Percentiles rank a stretch among this genome's conserved stretches.
Evolutionary conservation across 106 monocot genomes (phyloP).

Genomic region (Acorus calamus): DNA sequence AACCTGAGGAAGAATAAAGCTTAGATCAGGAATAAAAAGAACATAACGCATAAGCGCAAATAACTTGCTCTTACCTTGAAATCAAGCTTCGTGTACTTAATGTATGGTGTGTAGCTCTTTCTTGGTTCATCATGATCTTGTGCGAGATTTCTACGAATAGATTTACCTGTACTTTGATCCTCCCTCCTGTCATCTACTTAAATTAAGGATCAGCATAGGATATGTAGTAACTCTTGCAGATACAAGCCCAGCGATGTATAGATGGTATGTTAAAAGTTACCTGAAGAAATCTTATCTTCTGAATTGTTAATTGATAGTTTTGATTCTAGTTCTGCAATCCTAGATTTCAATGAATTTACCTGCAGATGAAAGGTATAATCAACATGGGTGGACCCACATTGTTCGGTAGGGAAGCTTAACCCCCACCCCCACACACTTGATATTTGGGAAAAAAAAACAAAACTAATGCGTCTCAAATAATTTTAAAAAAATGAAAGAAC

Average conservation of each 20-base stretch:
- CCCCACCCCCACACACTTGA: too few relatives aligned
- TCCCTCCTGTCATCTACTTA: neutral
- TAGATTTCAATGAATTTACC: constrained; percentile 54
- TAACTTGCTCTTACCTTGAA: constrained; percentile 46
- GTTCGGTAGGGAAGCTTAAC: too few relatives aligned
- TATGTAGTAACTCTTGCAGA: too few relatives aligned
- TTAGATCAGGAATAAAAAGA: neutral
- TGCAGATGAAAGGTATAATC: constrained; percentile 10
- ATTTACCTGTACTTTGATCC: constrained; percentile 8
- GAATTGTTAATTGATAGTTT: constrained; percentile 4
- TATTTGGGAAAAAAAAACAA: neutral
- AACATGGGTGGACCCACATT: too few relatives aligned
- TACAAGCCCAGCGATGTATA: too few relatives aligned
- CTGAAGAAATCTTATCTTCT: neutral
- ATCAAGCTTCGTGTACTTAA: constrained; percentile 87
- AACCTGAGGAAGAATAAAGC: constrained; percentile 36
- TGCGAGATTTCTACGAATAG: constrained; percentile 4
- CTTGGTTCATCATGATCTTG: constrained; percentile 15
- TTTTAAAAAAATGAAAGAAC: neutral
- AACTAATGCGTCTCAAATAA: neutral
- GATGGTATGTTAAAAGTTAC: too few relatives aligned
- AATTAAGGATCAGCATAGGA: neutral
- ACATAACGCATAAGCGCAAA: neutral
- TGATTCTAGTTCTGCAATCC: constrained; percentile 44
- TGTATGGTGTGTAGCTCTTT: constrained; percentile 63